phyloP scores from a whole-genome alignment of 192 early-diverging fungal species.

The Podila epicladia region DNA sequence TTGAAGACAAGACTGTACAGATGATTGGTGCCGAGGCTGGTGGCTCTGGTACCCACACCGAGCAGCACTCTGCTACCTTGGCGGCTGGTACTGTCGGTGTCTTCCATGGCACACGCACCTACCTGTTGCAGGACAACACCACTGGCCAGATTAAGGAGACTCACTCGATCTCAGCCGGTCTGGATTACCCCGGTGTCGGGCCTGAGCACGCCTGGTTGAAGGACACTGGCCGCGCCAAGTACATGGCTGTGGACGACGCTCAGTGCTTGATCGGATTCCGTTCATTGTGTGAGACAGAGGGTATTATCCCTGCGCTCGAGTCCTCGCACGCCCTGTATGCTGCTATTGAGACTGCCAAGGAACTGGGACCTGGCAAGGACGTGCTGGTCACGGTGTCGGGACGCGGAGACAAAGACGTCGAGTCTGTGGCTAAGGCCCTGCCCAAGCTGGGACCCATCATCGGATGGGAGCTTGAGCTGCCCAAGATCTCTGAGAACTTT shows the following conservation, averaged over 20 bases:
- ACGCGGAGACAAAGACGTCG: constrained; percentile 98
- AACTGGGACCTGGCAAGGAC: constrained; percentile 78
- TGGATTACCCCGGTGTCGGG: constrained; percentile 98
- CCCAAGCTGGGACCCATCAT: constrained; percentile 93
- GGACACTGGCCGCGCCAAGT: constrained; percentile 86
- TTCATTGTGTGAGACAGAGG: constrained; percentile 73
- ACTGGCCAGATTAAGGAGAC: constrained; percentile 98
- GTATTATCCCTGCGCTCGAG: constrained; percentile 97
- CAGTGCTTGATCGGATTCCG: constrained; percentile 90
- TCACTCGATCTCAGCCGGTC: constrained; percentile 93
- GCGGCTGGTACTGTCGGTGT: constrained; percentile 88
- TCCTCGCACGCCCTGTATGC: constrained; percentile 92
- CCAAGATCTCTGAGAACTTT: constrained; percentile 51
- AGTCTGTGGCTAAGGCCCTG: constrained; percentile 89
- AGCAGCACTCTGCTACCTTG: constrained; percentile 91
- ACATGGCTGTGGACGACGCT: constrained; percentile 80
- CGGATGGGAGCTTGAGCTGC: constrained; percentile 82
- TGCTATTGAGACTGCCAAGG: constrained; percentile 80
- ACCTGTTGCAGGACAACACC: constrained; percentile 88
- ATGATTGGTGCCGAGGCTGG: constrained; percentile 96
- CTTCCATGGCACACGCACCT: constrained; percentile 96
- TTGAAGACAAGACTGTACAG: constrained; percentile 83
- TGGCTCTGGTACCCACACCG: constrained; percentile 86
- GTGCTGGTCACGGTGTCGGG: constrained; percentile 92
- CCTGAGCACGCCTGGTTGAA: constrained; percentile 96